phyloP scores from a whole-genome alignment of 257 asterid genomes.

The Solanum pennellii region DNA sequence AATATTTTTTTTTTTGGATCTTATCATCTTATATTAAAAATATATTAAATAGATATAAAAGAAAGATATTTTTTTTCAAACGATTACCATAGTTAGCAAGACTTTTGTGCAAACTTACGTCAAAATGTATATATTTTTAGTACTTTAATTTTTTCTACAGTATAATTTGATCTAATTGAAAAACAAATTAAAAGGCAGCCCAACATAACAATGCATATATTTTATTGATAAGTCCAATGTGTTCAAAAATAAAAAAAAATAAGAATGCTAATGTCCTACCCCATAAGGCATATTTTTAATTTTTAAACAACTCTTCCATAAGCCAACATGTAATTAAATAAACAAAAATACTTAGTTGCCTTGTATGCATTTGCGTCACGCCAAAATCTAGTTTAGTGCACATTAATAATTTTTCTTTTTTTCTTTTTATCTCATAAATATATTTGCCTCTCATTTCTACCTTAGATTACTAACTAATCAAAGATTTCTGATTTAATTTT shows the following conservation, averaged over 20 bases:
- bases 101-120: not conserved
- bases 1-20: too few species aligned
- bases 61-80: too few species aligned
- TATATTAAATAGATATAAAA: too few species aligned
- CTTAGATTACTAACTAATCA: not conserved
- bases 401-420: not conserved
- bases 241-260: fast-evolving
- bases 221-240: not conserved
- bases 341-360: not conserved
- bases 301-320: not conserved
- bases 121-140: not conserved
- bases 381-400: not conserved
- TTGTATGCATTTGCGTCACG: not conserved
- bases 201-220: not conserved
- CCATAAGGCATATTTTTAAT: not conserved
- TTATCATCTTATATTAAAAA: not conserved
- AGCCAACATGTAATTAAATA: not conserved
- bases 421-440: not conserved
- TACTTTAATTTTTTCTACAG: not conserved
- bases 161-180: not conserved
- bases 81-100: not conserved
- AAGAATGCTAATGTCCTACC: not conserved
- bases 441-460: not conserved
- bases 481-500: not conserved
- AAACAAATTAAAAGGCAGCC: not conserved